These are phyloP conservation scores for Tricladium varicosporioides DNA, from an alignment of 2,329 filamentous ascomycete species.

Conservation along the genomic window DNA sequence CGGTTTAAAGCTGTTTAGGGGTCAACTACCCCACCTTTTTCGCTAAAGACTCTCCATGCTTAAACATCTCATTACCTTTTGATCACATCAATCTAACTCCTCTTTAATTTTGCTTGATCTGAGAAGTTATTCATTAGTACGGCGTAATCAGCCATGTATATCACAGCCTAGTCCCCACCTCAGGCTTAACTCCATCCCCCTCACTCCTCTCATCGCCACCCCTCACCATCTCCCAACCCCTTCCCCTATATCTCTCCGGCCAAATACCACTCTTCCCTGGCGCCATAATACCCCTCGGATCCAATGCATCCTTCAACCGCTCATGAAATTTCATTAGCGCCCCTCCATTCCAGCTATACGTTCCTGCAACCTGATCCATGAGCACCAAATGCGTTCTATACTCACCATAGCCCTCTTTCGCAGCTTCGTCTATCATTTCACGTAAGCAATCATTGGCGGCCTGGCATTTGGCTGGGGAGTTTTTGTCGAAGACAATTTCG, in stretches of 20 bases:
- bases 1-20: no score
- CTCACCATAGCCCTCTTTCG: conserved; percentile 43
- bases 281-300: conserved; percentile 46
- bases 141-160: no score
- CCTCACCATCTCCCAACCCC: background rate
- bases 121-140: background rate
- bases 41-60: no score
- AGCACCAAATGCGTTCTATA: conserved; percentile 45
- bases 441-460: conserved; percentile 36
- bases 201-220: background rate
- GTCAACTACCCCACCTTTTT: no score
- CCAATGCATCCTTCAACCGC: conserved; percentile 44
- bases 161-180: background rate
- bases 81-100: no score
- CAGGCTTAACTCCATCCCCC: background rate
- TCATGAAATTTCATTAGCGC: conserved; percentile 43
- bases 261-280: conserved; percentile 43
- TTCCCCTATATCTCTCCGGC: background rate
- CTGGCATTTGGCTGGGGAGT: conserved; percentile 38
- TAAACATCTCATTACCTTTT: no score
- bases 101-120: background rate
- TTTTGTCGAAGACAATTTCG: conserved; percentile 50
- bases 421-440: conserved; percentile 39
- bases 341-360: conserved; percentile 42
- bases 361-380: conserved; percentile 43